These are phyloP conservation scores for Sporothrix dimorphospora DNA, from an alignment of 2,329 filamentous ascomycete genomes.

Conservation along the genomic window DNA sequence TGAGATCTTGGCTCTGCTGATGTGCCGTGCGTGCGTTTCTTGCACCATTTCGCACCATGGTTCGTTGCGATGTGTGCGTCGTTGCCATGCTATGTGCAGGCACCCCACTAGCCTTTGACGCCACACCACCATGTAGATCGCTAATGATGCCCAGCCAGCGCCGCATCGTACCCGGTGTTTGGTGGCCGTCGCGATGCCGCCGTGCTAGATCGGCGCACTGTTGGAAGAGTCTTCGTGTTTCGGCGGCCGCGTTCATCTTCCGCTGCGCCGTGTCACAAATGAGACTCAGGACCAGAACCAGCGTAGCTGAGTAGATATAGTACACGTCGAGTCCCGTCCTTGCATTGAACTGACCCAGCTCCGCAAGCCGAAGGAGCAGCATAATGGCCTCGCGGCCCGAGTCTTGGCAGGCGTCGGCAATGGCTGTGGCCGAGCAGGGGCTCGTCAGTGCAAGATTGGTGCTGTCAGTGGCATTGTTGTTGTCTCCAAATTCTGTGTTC, in stretches of 20 bases:
- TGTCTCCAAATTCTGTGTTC: not conserved
- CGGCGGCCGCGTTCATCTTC: not conserved
- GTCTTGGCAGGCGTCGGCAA: conserved; percentile 12
- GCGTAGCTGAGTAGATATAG: conserved; percentile 44
- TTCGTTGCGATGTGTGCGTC: not conserved
- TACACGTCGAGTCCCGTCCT: conserved; percentile 47
- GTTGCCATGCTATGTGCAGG: not conserved
- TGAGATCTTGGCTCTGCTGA: not conserved
- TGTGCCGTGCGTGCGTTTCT: not conserved
- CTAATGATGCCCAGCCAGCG: conserved; percentile 4
- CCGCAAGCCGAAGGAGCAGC: conserved; percentile 43
- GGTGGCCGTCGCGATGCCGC: not conserved
- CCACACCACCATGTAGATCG: conserved; percentile 9
- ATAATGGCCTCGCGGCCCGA: not conserved
- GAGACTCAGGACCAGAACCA: conserved; percentile 46
- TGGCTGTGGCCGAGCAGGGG: not conserved
- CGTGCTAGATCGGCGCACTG: conserved; percentile 11
- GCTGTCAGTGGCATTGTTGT: not conserved
- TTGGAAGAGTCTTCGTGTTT: conserved; percentile 9
- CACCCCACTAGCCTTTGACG: not conserved
- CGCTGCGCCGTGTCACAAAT: conserved; percentile 35
- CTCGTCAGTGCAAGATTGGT: not conserved
- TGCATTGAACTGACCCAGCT: conserved; percentile 43
- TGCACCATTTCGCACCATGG: not conserved
- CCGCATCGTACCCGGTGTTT: conserved; percentile 17